These are phyloP conservation scores for Xylariaceae sp. DNA, from an alignment of 2,329 filamentous ascomycete species.

Conservation along the genomic window DNA sequence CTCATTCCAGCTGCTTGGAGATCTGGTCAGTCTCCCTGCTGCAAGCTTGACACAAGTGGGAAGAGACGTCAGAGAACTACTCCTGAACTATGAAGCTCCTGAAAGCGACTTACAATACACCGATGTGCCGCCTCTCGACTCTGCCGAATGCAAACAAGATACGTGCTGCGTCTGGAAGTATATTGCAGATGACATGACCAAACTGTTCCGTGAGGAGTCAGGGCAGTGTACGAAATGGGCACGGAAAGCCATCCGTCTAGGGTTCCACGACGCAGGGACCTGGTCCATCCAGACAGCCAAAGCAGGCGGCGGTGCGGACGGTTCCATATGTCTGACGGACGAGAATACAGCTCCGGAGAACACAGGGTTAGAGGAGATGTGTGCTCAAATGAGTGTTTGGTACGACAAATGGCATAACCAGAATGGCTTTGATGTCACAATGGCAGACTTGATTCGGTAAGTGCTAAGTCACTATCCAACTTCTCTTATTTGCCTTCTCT, in stretches of 20 bases:
- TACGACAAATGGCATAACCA: constrained; percentile 27
- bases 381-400: constrained; percentile 35
- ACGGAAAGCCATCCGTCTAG: constrained; percentile 42
- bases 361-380: constrained; percentile 44
- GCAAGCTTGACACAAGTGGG: constrained; percentile 33
- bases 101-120: constrained; percentile 21
- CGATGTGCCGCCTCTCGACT: constrained; percentile 17
- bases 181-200: constrained; percentile 37
- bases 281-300: constrained; percentile 36
- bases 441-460: constrained; percentile 48
- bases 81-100: constrained; percentile 27
- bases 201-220: constrained; percentile 33
- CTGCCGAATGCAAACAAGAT: constrained; percentile 32
- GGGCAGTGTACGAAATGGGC: constrained; percentile 42
- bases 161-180: constrained; percentile 45
- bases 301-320: constrained; percentile 43
- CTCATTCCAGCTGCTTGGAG: constrained; percentile 32
- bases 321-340: constrained; percentile 40
- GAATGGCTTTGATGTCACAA: constrained; percentile 39
- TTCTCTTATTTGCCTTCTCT: not conserved
- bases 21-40: constrained; percentile 32
- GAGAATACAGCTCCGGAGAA: constrained; percentile 41
- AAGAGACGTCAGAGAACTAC: constrained; percentile 35
- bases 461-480: not conserved
- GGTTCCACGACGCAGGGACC: constrained; percentile 45